phyloP scores from a whole-genome alignment of 345 rosid species.

The sweet orange (Citrus sinensis) region DVS_A1.0 CM039169.1:27594501-27595000 shows the following conservation, averaged over 20 bases:
- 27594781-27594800: constrained; percentile 68
- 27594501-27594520: not conserved
- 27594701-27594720: not conserved
- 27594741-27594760: constrained; percentile 15
- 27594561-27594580: not conserved
- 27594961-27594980: constrained; percentile 14
- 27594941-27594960: constrained; percentile 97
- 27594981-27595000: not conserved
- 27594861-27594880: not conserved
- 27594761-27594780: constrained; percentile 64
- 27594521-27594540: not conserved
- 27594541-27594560: not conserved
- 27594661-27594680: constrained; percentile 71
- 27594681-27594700: constrained; percentile 44
- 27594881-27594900: constrained; percentile 64
- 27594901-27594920: constrained; percentile 55
- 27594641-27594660: constrained; percentile 90
- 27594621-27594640: constrained; percentile 42
- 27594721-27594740: not conserved
- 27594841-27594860: not conserved
- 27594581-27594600: constrained; percentile 43
- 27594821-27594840: constrained; percentile 37
- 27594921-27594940: constrained; percentile 88
- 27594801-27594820: constrained; percentile 88
- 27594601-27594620: constrained; percentile 84